Evolutionary conservation across 129 eudicot genomes (phyloP).

Genomic region (Flaveria robusta): DNA sequence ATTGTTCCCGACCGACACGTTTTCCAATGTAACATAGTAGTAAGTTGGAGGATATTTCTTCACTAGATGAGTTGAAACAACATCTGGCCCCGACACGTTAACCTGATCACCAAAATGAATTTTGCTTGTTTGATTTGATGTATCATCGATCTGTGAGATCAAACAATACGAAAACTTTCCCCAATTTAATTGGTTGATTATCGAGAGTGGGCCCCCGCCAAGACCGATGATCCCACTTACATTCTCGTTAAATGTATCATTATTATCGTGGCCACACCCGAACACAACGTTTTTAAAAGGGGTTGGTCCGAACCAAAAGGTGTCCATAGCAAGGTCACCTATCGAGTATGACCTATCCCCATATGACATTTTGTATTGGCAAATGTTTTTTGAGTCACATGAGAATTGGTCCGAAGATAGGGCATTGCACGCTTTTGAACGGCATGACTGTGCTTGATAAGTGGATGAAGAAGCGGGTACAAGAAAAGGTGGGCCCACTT

Average conservation of each 20-base stretch:
- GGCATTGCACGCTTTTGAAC: conserved; percentile 38
- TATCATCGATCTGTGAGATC: conserved; percentile 11
- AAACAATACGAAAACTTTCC: conserved; percentile 75
- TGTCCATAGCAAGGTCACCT: conserved; percentile 54
- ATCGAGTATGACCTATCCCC: conserved; percentile 47
- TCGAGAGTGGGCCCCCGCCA: conserved; percentile 63
- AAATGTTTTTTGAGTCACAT: conserved; percentile 24
- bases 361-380: conserved; percentile 38
- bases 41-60: conserved; percentile 44
- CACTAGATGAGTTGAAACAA: conserved; percentile 18
- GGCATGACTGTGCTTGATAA: conserved; percentile 45
- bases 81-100: conserved; percentile 40
- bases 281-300: conserved; percentile 43
- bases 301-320: conserved; percentile 38
- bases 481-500: conserved; percentile 49
- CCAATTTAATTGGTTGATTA: conserved; percentile 41
- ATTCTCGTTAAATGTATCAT: conserved; percentile 29
- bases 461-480: conserved; percentile 45
- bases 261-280: conserved; percentile 63
- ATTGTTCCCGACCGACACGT: conserved; percentile 40
- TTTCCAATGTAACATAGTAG: conserved; percentile 54
- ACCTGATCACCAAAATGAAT: conserved; percentile 53
- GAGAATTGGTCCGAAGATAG: not conserved
- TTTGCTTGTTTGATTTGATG: conserved; percentile 40
- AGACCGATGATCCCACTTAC: conserved; percentile 69